Conservation (phyloP, 495 filamentous ascomycete species). For the Jackrogersella minutella region DNA sequence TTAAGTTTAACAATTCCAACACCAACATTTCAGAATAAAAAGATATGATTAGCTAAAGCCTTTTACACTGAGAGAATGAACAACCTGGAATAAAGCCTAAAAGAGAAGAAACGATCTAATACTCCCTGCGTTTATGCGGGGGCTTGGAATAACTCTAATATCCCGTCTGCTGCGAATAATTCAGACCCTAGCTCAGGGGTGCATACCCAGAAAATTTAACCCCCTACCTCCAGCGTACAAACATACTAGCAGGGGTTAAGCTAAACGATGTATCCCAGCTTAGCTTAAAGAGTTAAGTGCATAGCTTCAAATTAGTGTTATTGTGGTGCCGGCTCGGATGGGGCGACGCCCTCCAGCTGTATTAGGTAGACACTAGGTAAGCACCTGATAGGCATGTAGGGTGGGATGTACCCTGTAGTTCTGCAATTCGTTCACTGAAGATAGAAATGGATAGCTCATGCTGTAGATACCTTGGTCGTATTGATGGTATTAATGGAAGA, state of each 20-base stretch:
- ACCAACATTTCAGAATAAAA: neutral
- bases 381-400: neutral
- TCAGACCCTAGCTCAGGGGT: conserved; percentile 36
- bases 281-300: conserved; percentile 7
- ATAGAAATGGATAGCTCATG: too few species aligned
- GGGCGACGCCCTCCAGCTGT: conserved; percentile 23
- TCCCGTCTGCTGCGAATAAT: conserved; percentile 14
- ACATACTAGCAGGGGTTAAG: conserved; percentile 8
- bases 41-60: neutral
- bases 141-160: conserved; percentile 6
- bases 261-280: conserved; percentile 12
- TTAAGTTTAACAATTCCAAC: neutral
- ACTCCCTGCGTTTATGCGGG: neutral
- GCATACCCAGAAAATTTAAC: conserved; percentile 6
- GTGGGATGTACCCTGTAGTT: neutral
- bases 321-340: conserved; percentile 18
- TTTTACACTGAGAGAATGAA: neutral
- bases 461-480: too few species aligned
- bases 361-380: neutral
- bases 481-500: neutral
- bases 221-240: conserved; percentile 3
- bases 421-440: too few species aligned
- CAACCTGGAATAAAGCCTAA: neutral
- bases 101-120: neutral
- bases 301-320: conserved; percentile 27